Conservation (phyloP, 2,329 filamentous ascomycete species). For the Karstenula rhodostoma region DNA sequence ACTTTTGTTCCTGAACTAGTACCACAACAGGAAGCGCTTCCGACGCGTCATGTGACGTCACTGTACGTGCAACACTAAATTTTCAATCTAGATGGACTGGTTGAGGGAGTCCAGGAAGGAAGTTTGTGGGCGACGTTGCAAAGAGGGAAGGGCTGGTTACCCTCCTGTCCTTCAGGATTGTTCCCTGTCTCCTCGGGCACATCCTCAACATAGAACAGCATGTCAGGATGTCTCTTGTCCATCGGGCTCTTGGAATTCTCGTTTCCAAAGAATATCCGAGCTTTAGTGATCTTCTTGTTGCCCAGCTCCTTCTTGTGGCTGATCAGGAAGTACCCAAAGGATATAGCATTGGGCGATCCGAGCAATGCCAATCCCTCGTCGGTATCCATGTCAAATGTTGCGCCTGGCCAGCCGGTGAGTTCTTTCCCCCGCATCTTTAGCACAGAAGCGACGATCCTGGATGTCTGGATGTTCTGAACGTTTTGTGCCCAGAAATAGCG, state of each 20-base stretch:
- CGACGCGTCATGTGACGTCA: conserved; percentile 19
- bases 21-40: conserved; percentile 13
- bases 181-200: background rate
- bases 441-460: conserved; percentile 24
- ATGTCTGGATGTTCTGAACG: conserved; percentile 26
- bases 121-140: background rate
- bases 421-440: conserved; percentile 13
- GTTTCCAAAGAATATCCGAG: conserved; percentile 20
- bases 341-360: conserved; percentile 31
- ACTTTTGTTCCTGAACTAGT: conserved; percentile 14
- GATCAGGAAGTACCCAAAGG: conserved; percentile 33
- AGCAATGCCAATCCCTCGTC: conserved; percentile 28
- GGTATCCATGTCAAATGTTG: conserved; percentile 17
- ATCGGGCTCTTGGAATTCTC: background rate
- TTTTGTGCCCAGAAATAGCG: conserved; percentile 29
- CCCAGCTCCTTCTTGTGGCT: conserved; percentile 31
- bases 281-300: conserved; percentile 24
- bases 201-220: conserved; percentile 9
- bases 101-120: background rate
- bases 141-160: background rate
- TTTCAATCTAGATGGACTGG: background rate
- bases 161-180: background rate
- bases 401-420: conserved; percentile 29
- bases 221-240: background rate
- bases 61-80: background rate